Evolutionary conservation across 306 rosid genomes (phyloP).

Genomic region (Trifolium dubium): DNA sequence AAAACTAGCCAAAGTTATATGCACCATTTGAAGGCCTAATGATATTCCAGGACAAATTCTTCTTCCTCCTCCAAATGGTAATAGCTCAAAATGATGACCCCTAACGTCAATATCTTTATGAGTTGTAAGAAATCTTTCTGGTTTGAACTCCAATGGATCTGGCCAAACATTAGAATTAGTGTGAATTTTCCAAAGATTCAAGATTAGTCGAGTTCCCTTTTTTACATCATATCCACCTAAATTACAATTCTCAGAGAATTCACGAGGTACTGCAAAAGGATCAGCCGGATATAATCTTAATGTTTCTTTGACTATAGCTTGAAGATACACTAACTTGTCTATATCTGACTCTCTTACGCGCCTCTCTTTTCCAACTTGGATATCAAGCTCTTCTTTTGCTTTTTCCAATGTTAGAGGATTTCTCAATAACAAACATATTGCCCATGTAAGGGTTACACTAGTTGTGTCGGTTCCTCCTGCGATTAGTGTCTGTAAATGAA

Average conservation of each 20-base stretch:
- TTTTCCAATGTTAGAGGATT: background rate
- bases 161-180: background rate
- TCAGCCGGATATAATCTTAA: background rate
- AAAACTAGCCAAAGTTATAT: constrained; percentile 20
- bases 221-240: background rate
- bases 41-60: constrained; percentile 31
- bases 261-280: background rate
- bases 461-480: constrained; percentile 5
- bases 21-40: constrained; percentile 7
- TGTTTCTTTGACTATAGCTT: background rate
- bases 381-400: constrained; percentile 25
- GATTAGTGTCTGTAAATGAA: background rate
- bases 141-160: background rate
- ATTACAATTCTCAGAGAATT: background rate
- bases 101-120: background rate
- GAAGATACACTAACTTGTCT: background rate
- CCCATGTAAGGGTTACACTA: constrained; percentile 27
- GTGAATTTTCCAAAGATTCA: background rate
- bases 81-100: background rate
- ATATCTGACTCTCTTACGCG: constrained; percentile 14
- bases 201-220: background rate
- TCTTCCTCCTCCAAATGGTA: background rate
- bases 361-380: constrained; percentile 29
- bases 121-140: background rate
- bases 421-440: constrained; percentile 14